These are phyloP conservation scores for Ustilago sp. DNA, from an alignment of 1,284 basidiomycete genomes.

Conservation along the genomic window DNA sequence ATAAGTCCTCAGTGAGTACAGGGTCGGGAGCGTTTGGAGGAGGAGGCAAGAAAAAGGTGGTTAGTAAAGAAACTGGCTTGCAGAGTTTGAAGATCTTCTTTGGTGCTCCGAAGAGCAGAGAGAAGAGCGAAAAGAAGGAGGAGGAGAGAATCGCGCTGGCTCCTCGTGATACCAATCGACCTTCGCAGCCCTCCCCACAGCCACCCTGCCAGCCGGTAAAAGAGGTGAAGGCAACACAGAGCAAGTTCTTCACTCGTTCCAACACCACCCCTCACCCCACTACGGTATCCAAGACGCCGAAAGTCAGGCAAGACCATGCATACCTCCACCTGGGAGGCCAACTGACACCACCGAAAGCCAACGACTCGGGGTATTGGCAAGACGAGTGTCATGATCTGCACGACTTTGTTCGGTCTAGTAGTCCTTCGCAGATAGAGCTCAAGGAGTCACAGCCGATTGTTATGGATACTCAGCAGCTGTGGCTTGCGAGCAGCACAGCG, in stretches of 20 bases:
- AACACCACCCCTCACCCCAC: neutral
- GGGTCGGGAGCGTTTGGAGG: neutral
- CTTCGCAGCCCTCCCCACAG: neutral
- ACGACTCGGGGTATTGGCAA: constrained; percentile 45
- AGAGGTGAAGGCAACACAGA: constrained; percentile 23
- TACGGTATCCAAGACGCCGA: neutral
- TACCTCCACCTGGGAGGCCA: constrained; percentile 44
- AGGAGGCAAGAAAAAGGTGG: constrained; percentile 29
- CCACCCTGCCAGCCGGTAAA: no score
- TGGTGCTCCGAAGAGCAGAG: neutral
- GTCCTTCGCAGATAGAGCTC: constrained; percentile 18
- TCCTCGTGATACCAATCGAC: constrained; percentile 28
- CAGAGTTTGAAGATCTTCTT: constrained; percentile 51
- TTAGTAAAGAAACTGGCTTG: constrained; percentile 38
- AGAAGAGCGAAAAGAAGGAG: neutral
- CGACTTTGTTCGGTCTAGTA: constrained; percentile 41
- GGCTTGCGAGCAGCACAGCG: constrained; percentile 6
- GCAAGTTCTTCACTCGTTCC: constrained; percentile 35
- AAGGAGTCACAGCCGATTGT: constrained; percentile 31
- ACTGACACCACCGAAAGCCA: constrained; percentile 27
- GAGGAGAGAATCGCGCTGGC: constrained; percentile 20
- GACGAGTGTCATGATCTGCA: constrained; percentile 46
- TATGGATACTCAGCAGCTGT: constrained; percentile 38
- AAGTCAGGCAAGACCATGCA: constrained; percentile 17
- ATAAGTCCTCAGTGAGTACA: constrained; percentile 12